Evolutionary conservation across 768 basidiomycete genomes (phyloP).

Genomic region (Phaeotremella skinneri): DNA sequence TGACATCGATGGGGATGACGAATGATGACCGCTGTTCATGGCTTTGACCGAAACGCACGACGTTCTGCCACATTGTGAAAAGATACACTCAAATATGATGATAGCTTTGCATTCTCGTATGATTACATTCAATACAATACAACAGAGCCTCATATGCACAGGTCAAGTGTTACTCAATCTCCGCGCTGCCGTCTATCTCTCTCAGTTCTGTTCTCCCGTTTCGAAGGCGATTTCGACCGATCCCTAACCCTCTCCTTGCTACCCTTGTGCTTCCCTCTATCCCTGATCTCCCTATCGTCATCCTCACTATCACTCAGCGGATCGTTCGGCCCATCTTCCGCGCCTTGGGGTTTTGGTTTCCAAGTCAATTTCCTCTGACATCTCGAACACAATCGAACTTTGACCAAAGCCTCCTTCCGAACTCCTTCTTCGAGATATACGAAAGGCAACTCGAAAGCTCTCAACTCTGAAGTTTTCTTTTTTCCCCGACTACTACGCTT

Average conservation of each 20-base stretch:
- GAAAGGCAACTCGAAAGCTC: conserved; percentile 86
- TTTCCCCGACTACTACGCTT: conserved; percentile 16
- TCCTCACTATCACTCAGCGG: conserved; percentile 1
- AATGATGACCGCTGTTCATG: neutral
- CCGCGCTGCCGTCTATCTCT: no score
- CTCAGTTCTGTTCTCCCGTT: neutral
- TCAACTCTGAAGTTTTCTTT: conserved; percentile 52
- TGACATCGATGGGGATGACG: conserved; percentile 11
- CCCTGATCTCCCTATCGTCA: neutral
- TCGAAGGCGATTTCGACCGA: neutral
- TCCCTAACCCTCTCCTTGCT: neutral
- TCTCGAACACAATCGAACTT: conserved; percentile 75
- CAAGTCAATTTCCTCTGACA: conserved; percentile 84
- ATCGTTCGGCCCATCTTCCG: neutral
- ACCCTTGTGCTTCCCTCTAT: neutral
- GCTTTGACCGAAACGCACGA: no score
- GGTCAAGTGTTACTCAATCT: no score
- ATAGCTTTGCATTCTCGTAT: no score
- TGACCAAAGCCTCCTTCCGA: conserved; percentile 76
- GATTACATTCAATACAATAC: no score
- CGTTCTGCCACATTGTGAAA: no score
- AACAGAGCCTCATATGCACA: no score
- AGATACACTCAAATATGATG: no score
- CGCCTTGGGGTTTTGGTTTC: conserved; percentile 39
- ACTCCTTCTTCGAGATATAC: conserved; percentile 76